Base-by-base conservation (phyloP, 176 grass and related monocot genomes). In the Poa annua region DNA sequence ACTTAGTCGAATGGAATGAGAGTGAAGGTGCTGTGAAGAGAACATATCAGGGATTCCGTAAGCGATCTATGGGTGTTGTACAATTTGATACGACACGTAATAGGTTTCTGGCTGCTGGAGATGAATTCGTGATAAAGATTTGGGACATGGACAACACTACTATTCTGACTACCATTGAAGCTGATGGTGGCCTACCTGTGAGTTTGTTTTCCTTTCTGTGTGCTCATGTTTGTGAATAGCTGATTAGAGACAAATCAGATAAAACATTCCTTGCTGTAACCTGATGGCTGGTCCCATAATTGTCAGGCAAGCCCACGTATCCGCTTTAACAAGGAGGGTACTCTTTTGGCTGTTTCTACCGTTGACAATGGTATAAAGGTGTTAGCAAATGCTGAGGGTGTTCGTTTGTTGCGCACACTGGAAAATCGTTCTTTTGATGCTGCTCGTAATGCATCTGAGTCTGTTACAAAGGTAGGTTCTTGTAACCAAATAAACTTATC, bases 1-100 rank as follows among this genome's bases (percentile, higher is more conserved):
- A 84, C 76, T 85, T 99, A 80, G 96, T 99, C 71, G 96, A 99
- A 81, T 99, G 96, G 96, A 99, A 99, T 91, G 96, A 99, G 79
- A 99, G 91, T 29, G 96, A 99, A 86, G 96, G 96, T 82, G 91
- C 93, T 11, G 93, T 99, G 44, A 99, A 99, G 81, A 93, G 96
- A 85, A 99, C 96, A 75, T 99, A 99, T 55, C 93, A 92, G 68
- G 96, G 96, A 68, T 99, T 99, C 64, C 87, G 93, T 57, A 96
- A 95, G 89, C 76, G 93, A 51, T 99, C 97, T 60, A 82, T 87
- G 70, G 97, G 93, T 75, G 97, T 99, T 75, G 93, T 99, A 32
- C 97, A 99, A 83, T 99, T 99, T 7, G 97, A 99, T 90, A 99
- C 97, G 33, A 99, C 97, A 16, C 85, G 86, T 24, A 99, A 94